phyloP scores from a whole-genome alignment of 768 basidiomycete species.

The Amanita thiersii region DNA sequence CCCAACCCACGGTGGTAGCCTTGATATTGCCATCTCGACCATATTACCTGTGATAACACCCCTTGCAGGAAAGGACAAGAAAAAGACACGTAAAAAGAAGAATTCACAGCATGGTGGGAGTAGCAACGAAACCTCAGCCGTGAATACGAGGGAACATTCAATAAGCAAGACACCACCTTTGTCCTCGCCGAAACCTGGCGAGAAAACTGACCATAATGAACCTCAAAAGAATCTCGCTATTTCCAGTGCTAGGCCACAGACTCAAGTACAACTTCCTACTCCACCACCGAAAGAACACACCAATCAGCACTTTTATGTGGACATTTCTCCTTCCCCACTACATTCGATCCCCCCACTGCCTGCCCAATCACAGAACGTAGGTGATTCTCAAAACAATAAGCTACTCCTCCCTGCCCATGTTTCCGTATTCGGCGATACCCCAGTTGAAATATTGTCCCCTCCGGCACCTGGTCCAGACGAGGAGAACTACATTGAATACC shows the following conservation, averaged over 20 bases:
- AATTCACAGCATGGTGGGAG: neutral
- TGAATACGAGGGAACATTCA: neutral
- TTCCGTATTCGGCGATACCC: slow-evolving; percentile 39
- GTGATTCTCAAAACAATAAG: slow-evolving; percentile 11
- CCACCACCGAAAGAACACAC: neutral
- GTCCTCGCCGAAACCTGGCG: neutral
- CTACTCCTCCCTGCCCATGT: slow-evolving; percentile 69
- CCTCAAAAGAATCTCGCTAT: neutral
- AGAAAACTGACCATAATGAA: neutral
- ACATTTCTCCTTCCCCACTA: slow-evolving; percentile 32
- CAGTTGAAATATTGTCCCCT: slow-evolving; percentile 39
- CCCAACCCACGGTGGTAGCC: slow-evolving; percentile 5
- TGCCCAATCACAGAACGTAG: slow-evolving; percentile 4
- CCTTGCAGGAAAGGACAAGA: neutral
- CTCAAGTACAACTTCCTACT: slow-evolving; percentile 7
- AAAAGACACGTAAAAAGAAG: slow-evolving; percentile 1
- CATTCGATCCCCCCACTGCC: slow-evolving; percentile 12
- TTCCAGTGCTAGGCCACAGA: neutral
- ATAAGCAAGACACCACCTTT: neutral
- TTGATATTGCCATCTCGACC: neutral
- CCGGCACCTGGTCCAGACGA: slow-evolving; percentile 36
- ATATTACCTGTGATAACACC: neutral
- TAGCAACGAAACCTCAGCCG: neutral
- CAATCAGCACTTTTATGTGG: slow-evolving; percentile 38
- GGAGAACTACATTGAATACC: slow-evolving; percentile 68